Percentiles rank a stretch among this genome's conserved stretches.
These are phyloP conservation scores for Iris pallida DNA, from an alignment of 116 monocot genomes.

Conservation along the genomic window DNA sequence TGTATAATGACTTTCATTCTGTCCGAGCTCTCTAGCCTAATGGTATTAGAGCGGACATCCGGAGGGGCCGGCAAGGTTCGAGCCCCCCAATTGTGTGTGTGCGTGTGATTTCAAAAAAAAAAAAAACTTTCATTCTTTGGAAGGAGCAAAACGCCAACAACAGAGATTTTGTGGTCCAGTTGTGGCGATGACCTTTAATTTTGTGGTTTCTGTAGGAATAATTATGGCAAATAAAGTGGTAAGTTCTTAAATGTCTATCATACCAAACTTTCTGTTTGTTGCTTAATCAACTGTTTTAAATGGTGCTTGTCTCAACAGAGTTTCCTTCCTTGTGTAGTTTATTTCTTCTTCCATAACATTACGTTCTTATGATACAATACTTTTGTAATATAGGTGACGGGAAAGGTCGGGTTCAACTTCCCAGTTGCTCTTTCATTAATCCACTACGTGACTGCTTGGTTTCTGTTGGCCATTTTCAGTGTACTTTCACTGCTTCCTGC, in stretches of 20 bases:
- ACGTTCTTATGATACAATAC: neutral
- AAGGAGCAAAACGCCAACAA: conserved; percentile 85
- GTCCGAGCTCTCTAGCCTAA: too few relatives aligned
- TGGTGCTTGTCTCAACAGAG: too few relatives aligned
- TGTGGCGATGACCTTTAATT: conserved; percentile 77
- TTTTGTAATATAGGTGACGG: conserved; percentile 60
- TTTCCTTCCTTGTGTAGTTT: neutral
- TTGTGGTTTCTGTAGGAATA: conserved; percentile 79
- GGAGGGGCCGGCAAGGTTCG: too few relatives aligned
- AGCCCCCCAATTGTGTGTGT: too few relatives aligned
- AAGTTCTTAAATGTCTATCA: neutral
- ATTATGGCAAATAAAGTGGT: conserved; percentile 94
- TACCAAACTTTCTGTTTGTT: neutral
- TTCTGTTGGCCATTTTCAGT: conserved; percentile 70
- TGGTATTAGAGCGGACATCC: too few relatives aligned
- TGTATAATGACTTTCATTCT: conserved; percentile 82
- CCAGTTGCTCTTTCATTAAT: conserved; percentile 83
- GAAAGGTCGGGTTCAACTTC: conserved; percentile 86
- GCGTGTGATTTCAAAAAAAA: too few relatives aligned
- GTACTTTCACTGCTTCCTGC: conserved; percentile 68
- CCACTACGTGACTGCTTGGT: conserved; percentile 77
- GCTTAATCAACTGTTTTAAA: too few relatives aligned
- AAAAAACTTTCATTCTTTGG: conserved; percentile 78
- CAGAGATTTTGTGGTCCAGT: conserved; percentile 74
- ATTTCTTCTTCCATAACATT: neutral